Conservation (phyloP, 148 eudicot species). For the Camellia japonica region DNA sequence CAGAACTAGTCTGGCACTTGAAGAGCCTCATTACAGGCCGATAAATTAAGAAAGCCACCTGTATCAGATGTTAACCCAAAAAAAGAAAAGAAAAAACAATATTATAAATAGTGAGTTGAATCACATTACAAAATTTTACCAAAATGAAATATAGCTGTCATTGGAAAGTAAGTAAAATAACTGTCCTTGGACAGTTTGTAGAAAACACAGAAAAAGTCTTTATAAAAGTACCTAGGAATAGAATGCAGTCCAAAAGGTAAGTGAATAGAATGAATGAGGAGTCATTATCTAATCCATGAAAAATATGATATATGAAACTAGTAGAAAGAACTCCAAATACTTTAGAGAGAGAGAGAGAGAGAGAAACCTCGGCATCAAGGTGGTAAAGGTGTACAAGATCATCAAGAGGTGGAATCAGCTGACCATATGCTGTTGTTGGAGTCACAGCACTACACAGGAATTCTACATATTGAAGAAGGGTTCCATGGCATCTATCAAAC, state of each 20-base stretch:
- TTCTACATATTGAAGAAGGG: slow-evolving; percentile 97
- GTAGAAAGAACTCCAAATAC: slow-evolving; percentile 3
- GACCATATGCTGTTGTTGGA: slow-evolving; percentile 70
- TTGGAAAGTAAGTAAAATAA: not conserved
- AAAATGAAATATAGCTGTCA: not conserved
- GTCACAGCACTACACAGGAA: slow-evolving; percentile 75
- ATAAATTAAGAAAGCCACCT: slow-evolving; percentile 89
- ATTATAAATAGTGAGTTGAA: not conserved
- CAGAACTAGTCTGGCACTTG: slow-evolving; percentile 49
- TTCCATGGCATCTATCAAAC: slow-evolving; percentile 96
- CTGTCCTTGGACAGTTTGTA: not conserved
- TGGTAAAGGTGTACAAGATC: slow-evolving; percentile 82
- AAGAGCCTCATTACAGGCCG: slow-evolving; percentile 98
- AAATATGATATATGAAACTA: not conserved
- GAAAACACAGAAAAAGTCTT: not conserved
- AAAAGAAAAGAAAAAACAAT: not conserved
- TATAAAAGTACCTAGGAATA: not conserved
- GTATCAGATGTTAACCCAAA: not conserved
- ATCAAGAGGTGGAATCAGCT: slow-evolving; percentile 73
- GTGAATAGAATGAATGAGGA: not conserved
- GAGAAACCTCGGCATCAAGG: slow-evolving; percentile 94
- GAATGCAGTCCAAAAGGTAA: not conserved
- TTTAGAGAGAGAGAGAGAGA: slow-evolving; percentile 10
- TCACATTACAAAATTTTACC: not conserved
- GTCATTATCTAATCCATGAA: not conserved